These are phyloP conservation scores for Lycium barbarum DNA, from an alignment of 257 asterid genomes.

Conservation along the genomic window DNA sequence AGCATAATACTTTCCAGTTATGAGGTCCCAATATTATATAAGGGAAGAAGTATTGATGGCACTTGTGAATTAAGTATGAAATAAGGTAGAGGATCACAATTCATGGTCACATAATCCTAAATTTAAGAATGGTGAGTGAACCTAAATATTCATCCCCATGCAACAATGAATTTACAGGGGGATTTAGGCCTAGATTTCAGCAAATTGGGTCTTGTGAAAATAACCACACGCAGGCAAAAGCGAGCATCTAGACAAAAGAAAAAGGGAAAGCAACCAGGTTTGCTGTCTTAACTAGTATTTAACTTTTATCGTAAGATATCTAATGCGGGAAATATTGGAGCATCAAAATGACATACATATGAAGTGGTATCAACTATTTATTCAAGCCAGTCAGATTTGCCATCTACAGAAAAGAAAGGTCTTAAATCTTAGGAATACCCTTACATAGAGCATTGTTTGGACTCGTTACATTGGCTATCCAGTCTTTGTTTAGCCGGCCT, in stretches of 20 bases:
- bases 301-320: not conserved
- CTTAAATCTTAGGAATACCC: constrained; percentile 16
- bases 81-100: not conserved
- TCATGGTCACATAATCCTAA: not conserved
- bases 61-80: not conserved
- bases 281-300: not conserved
- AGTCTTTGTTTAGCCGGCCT: constrained; percentile 39
- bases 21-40: not conserved
- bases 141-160: not conserved
- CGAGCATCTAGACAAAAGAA: not conserved
- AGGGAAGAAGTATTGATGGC: not conserved
- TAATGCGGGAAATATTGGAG: not conserved
- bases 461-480: constrained; percentile 26
- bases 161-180: not conserved
- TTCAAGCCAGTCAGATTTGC: constrained; percentile 10
- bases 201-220: not conserved
- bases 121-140: not conserved
- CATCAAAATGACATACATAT: constrained; percentile 10
- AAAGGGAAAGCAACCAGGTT: constrained; percentile 4
- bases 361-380: not conserved
- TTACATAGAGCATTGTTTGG: constrained; percentile 40
- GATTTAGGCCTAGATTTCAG: not conserved
- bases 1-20: not conserved
- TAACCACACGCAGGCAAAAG: not conserved
- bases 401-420: constrained; percentile 21